Evolutionary conservation across 176 grass and related monocot species (phyloP).

Genomic region (Bolboschoenus planiculmis): DNA sequence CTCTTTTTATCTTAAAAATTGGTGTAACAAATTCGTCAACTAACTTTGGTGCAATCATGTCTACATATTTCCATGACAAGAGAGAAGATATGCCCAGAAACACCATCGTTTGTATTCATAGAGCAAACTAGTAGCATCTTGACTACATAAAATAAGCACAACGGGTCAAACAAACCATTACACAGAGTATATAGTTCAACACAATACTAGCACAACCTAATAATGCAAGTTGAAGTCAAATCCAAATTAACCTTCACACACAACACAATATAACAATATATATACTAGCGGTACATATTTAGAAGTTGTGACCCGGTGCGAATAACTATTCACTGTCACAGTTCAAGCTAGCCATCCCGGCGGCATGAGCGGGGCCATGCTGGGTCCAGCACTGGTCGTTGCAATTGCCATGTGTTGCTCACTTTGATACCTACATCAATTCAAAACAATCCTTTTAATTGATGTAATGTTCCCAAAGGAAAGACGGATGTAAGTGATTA

Average conservation of each 20-base stretch:
- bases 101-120: neutral
- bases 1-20: too few species aligned
- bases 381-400: slow-evolving; percentile 15
- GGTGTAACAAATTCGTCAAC: too few species aligned
- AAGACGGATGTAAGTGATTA: neutral
- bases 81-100: neutral
- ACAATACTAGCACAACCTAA: neutral
- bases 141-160: slow-evolving; percentile 1
- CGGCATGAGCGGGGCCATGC: slow-evolving; percentile 9
- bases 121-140: neutral
- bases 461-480: neutral
- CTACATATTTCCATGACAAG: neutral
- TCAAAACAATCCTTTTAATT: neutral
- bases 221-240: neutral
- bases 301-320: neutral
- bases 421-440: slow-evolving; percentile 12
- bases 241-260: neutral
- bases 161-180: neutral
- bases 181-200: neutral
- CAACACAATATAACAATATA: neutral
- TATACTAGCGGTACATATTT: neutral
- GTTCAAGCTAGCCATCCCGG: slow-evolving; percentile 21
- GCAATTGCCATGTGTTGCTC: slow-evolving; percentile 20
- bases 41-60: neutral
- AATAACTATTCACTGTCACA: neutral